Evolutionary conservation across 2,329 filamentous ascomycete species (phyloP).

Genomic region (Cyclaneusma minus): DNA sequence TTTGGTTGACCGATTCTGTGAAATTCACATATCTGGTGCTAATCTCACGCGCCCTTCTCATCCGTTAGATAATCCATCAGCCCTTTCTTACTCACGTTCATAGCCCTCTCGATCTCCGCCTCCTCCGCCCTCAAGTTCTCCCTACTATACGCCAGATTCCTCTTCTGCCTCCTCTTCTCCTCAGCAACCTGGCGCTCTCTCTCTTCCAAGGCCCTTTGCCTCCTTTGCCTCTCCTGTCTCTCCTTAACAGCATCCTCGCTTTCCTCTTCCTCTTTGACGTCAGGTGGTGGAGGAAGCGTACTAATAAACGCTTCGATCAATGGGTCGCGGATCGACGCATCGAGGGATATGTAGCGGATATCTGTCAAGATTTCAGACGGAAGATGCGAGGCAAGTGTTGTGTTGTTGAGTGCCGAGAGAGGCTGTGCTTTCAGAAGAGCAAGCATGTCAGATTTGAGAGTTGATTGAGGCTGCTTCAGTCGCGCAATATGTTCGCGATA

Average conservation of each 20-base stretch:
- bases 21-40: too few species aligned
- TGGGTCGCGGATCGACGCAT: conserved; percentile 41
- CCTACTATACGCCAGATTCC: conserved; percentile 43
- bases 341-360: conserved; percentile 53
- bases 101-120: conserved; percentile 49
- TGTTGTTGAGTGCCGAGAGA: conserved; percentile 39
- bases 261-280: conserved; percentile 26
- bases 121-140: conserved; percentile 50
- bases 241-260: conserved; percentile 35
- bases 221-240: conserved; percentile 33
- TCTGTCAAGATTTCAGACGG: conserved; percentile 49
- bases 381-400: conserved; percentile 38
- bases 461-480: conserved; percentile 47
- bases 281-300: conserved; percentile 43
- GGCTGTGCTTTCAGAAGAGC: conserved; percentile 48
- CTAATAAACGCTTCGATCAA: conserved; percentile 52
- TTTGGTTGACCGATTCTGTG: too few species aligned
- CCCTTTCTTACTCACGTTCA: conserved; percentile 52
- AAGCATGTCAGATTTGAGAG: conserved; percentile 54
- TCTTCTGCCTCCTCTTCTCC: conserved; percentile 43
- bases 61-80: conserved; percentile 41
- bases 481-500: conserved; percentile 62
- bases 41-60: too few species aligned
- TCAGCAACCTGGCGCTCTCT: conserved; percentile 46
- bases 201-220: conserved; percentile 54